Conservation (phyloP, 2,329 filamentous ascomycete genomes). For the Tympanopsis confertula region DNA sequence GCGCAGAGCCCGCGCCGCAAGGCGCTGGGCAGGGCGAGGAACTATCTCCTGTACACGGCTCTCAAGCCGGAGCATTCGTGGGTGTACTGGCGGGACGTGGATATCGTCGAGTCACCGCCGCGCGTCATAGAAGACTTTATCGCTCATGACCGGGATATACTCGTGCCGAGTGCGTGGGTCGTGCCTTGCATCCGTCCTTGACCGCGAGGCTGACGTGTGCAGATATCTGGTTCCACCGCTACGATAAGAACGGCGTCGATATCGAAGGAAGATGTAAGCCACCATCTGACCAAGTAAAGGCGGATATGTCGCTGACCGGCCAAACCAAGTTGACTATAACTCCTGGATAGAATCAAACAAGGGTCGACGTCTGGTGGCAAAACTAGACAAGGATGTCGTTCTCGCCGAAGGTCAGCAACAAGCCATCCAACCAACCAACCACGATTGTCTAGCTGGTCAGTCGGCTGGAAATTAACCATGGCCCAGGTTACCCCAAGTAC, state of each 20-base stretch:
- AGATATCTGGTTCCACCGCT: conserved; percentile 98
- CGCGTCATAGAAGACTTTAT: conserved; percentile 91
- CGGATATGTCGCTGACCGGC: conserved; percentile 14
- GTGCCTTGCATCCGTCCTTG: conserved; percentile 7
- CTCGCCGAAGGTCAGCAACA: conserved; percentile 67
- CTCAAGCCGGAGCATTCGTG: conserved; percentile 90
- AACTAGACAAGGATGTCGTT: conserved; percentile 67
- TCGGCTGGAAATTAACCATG: conserved; percentile 2
- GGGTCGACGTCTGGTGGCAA: conserved; percentile 61
- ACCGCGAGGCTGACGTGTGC: conserved; percentile 7
- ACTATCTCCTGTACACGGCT: conserved; percentile 76
- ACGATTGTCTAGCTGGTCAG: too few relatives aligned
- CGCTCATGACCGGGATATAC: conserved; percentile 80
- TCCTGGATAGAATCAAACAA: conserved; percentile 94
- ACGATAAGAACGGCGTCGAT: conserved; percentile 62
- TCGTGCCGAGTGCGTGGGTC: conserved; percentile 74
- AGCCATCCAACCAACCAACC: background rate
- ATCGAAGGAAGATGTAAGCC: conserved; percentile 86
- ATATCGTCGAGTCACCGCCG: conserved; percentile 81
- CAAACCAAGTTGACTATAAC: conserved; percentile 78
- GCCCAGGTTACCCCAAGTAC: conserved; percentile 74
- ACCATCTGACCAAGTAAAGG: too few relatives aligned
- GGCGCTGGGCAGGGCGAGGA: conserved; percentile 78
- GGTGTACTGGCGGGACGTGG: conserved; percentile 98
- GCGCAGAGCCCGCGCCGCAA: conserved; percentile 85